Evolutionary conservation across 2,329 filamentous ascomycete species (phyloP).

Genomic region (Zasmidium cellare): DNA sequence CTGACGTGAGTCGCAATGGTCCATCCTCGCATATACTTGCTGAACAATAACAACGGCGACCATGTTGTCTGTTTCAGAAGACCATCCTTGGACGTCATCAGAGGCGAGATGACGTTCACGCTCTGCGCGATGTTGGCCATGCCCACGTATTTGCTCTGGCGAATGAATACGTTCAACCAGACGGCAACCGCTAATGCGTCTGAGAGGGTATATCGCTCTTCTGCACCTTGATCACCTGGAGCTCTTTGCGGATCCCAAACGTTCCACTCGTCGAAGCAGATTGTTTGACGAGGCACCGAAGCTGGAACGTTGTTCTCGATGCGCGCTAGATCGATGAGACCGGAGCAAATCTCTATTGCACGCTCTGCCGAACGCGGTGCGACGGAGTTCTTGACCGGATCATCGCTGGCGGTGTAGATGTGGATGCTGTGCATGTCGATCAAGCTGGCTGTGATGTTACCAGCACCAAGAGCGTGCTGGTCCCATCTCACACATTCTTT

Average conservation of each 20-base stretch:
- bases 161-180: conserved; percentile 75
- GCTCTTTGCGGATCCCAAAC: conserved; percentile 75
- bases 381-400: conserved; percentile 55
- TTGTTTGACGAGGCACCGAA: conserved; percentile 62
- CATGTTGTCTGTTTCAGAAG: conserved; percentile 71
- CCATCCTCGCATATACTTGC: conserved; percentile 71
- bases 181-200: conserved; percentile 73
- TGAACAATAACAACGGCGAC: conserved; percentile 72
- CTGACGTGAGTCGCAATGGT: conserved; percentile 67
- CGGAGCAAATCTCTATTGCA: conserved; percentile 68
- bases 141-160: conserved; percentile 68
- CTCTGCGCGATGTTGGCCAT: conserved; percentile 80
- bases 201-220: conserved; percentile 72
- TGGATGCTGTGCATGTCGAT: conserved; percentile 83
- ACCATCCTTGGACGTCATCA: conserved; percentile 68
- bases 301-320: conserved; percentile 66
- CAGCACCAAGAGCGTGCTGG: conserved; percentile 49
- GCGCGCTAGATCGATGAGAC: conserved; percentile 70
- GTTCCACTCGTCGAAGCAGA: conserved; percentile 86
- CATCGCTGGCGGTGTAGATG: conserved; percentile 65
- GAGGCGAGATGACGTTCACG: conserved; percentile 74
- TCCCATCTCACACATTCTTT: conserved; percentile 64
- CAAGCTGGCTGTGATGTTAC: conserved; percentile 48
- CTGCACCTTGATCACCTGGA: conserved; percentile 69
- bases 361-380: conserved; percentile 71